phyloP scores from a whole-genome alignment of 345 rosid genomes.

The Linum tenue region DNA sequence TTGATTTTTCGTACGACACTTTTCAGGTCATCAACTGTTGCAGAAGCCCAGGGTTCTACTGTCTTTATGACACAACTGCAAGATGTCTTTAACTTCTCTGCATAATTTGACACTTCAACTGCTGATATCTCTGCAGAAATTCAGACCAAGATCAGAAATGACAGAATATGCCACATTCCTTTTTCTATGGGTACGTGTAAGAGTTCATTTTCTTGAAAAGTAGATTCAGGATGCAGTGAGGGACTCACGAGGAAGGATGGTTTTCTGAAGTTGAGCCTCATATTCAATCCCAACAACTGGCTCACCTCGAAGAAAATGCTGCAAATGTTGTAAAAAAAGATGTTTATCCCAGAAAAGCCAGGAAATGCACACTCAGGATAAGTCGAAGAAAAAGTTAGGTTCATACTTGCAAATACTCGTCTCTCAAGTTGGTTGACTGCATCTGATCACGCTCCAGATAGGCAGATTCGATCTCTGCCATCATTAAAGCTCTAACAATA shows the following conservation, averaged over 20 bases:
- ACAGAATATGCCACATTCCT: not conserved
- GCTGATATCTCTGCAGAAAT: slow-evolving; percentile 58
- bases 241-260: slow-evolving; percentile 74
- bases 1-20: slow-evolving; percentile 42
- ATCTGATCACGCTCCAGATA: slow-evolving; percentile 91
- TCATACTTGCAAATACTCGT: slow-evolving; percentile 77
- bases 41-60: slow-evolving; percentile 66
- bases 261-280: slow-evolving; percentile 85
- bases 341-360: not conserved
- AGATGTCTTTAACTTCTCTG: slow-evolving; percentile 62
- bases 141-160: slow-evolving; percentile 5
- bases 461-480: slow-evolving; percentile 91
- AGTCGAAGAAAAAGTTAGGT: not conserved
- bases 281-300: slow-evolving; percentile 85
- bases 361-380: not conserved
- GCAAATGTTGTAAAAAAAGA: slow-evolving; percentile 18
- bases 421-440: slow-evolving; percentile 78
- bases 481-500: slow-evolving; percentile 63
- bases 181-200: not conserved
- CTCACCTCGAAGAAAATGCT: slow-evolving; percentile 72
- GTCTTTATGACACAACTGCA: slow-evolving; percentile 75
- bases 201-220: slow-evolving; percentile 1
- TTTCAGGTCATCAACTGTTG: slow-evolving; percentile 54
- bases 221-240: slow-evolving; percentile 2
- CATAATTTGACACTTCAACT: slow-evolving; percentile 62